phyloP scores from a whole-genome alignment of 2,329 filamentous ascomycete species.

The Chlorencoelia australis region DNA sequence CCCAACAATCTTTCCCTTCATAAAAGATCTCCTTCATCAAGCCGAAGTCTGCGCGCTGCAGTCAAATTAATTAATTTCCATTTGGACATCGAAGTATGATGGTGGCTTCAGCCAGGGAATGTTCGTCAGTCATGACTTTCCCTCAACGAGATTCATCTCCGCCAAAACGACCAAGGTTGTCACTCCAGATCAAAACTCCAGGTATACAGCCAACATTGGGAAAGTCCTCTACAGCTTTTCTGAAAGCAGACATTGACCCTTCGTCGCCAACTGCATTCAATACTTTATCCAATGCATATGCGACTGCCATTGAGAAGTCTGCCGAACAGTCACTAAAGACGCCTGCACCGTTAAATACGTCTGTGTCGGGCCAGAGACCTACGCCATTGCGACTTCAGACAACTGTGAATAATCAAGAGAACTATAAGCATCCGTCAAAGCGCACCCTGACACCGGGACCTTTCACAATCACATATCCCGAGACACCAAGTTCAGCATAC shows the following conservation, averaged over 20 bases:
- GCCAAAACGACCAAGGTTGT: constrained; percentile 40
- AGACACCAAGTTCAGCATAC: constrained; percentile 24
- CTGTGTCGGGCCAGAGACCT: constrained; percentile 27
- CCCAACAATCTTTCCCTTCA: too few relatives aligned
- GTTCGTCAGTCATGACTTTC: constrained; percentile 22
- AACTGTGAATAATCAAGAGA: constrained; percentile 11
- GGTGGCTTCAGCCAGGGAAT: constrained; percentile 19
- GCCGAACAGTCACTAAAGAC: constrained; percentile 35
- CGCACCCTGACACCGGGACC: constrained; percentile 26
- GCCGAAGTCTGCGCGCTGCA: too few relatives aligned
- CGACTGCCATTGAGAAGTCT: constrained; percentile 50
- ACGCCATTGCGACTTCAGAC: constrained; percentile 25
- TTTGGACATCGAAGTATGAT: too few relatives aligned
- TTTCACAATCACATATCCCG: constrained; percentile 25
- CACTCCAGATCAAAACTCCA: constrained; percentile 43
- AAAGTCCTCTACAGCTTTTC: constrained; percentile 33
- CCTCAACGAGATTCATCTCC: constrained; percentile 19
- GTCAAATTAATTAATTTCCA: too few relatives aligned
- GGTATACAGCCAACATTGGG: constrained; percentile 31
- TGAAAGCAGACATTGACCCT: constrained; percentile 39
- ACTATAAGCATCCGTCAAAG: constrained; percentile 20
- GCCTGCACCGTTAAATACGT: constrained; percentile 29
- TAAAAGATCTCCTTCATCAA: too few relatives aligned
- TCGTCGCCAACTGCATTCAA: constrained; percentile 55
- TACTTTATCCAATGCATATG: constrained; percentile 56